Conservation (phyloP, 371 early-diverging fungal species). For the Mucor racemosus region DNA sequence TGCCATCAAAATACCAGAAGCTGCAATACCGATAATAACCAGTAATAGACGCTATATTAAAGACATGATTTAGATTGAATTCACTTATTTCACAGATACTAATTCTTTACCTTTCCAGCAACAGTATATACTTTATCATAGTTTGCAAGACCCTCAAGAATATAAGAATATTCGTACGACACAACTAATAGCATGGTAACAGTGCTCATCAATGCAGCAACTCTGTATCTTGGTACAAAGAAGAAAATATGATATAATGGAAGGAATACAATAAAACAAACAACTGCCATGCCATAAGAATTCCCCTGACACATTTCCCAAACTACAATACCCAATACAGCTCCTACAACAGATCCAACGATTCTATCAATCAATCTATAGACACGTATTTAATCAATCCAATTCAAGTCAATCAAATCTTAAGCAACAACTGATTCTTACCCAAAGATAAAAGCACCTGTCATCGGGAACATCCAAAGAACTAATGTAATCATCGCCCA, state of each 20-base stretch:
- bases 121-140: constrained; percentile 41
- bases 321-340: constrained; percentile 41
- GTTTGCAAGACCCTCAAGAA: not conserved
- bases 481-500: constrained; percentile 50
- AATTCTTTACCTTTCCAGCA: constrained; percentile 45
- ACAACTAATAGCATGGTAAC: constrained; percentile 41
- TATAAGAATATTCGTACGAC: constrained; percentile 38
- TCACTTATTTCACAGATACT: not conserved
- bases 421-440: not conserved
- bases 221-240: constrained; percentile 27
- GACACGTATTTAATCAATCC: not conserved
- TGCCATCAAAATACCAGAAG: constrained; percentile 37
- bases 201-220: constrained; percentile 34
- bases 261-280: constrained; percentile 33
- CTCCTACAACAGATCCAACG: constrained; percentile 40
- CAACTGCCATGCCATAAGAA: constrained; percentile 42
- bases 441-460: constrained; percentile 46
- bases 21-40: constrained; percentile 44
- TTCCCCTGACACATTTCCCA: constrained; percentile 53
- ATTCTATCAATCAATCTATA: constrained; percentile 32
- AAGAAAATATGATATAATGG: constrained; percentile 42
- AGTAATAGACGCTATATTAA: constrained; percentile 35
- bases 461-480: constrained; percentile 46
- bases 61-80: not conserved
- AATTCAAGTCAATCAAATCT: too few species aligned